A percentile compares a stretch with the other conserved stretches of the same genome.
Conservation (phyloP, 371 early-diverging fungal species). For the Mucor mucedo region DNA sequence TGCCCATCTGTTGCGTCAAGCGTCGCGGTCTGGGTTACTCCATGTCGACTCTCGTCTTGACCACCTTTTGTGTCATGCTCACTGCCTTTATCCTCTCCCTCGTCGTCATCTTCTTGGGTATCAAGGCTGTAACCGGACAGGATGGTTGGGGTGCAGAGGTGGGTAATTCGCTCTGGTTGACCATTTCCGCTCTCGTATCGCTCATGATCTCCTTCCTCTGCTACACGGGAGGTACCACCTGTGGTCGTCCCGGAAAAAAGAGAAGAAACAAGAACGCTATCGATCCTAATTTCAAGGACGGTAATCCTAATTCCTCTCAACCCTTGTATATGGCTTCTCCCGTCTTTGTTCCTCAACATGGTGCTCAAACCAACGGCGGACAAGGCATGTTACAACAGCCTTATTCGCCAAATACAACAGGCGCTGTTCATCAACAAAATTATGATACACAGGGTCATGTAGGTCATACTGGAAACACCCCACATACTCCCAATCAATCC, state of each 20-base stretch:
- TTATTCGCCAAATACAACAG: slow-evolving; percentile 5
- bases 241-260: background rate
- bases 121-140: slow-evolving; percentile 16
- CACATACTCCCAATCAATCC: background rate
- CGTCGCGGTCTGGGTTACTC: slow-evolving; percentile 28
- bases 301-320: background rate
- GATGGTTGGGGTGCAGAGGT: slow-evolving; percentile 34
- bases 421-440: slow-evolving; percentile 1
- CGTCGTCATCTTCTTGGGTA: slow-evolving; percentile 28
- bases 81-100: slow-evolving; percentile 36
- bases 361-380: background rate
- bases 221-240: slow-evolving; percentile 14
- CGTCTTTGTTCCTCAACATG: background rate
- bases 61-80: slow-evolving; percentile 42
- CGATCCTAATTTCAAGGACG: slow-evolving; percentile 7
- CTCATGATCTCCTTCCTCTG: slow-evolving; percentile 23
- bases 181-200: slow-evolving; percentile 37
- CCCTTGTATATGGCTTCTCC: slow-evolving; percentile 15
- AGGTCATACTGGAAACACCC: background rate
- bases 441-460: background rate
- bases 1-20: slow-evolving; percentile 33
- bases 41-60: slow-evolving; percentile 34
- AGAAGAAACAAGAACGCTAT: background rate
- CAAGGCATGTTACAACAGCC: slow-evolving; percentile 23
- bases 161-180: slow-evolving; percentile 41